Conservation (phyloP, 129 eudicot species). For the Tagetes patula region DNA sequence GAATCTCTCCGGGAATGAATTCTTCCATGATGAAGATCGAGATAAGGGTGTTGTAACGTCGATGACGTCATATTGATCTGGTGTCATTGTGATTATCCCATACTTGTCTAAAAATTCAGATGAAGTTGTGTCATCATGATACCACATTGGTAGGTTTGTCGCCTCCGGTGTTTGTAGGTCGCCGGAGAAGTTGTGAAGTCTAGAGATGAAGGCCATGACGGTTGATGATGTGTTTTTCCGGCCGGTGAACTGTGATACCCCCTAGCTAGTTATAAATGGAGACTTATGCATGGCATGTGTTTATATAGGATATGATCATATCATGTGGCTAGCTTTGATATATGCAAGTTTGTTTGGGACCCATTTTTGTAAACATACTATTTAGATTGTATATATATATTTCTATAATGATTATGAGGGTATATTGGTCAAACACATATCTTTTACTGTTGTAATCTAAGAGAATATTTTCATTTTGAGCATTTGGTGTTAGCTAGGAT, state of each 20-base stretch:
- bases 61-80: constrained; percentile 31
- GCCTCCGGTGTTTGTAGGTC: constrained; percentile 34
- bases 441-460: constrained; percentile 21
- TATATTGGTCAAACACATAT: constrained; percentile 25
- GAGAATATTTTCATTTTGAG: constrained; percentile 1
- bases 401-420: constrained; percentile 6
- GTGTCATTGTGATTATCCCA: constrained; percentile 31
- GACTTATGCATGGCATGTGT: constrained; percentile 30
- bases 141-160: constrained; percentile 40
- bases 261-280: not conserved
- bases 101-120: constrained; percentile 35
- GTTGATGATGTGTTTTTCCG: constrained; percentile 2
- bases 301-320: constrained; percentile 25
- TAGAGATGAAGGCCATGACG: constrained; percentile 42
- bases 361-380: constrained; percentile 13
- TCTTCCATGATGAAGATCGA: constrained; percentile 31
- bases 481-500: not conserved
- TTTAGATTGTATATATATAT: not conserved
- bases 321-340: constrained; percentile 31
- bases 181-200: constrained; percentile 38
- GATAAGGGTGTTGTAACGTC: constrained; percentile 26
- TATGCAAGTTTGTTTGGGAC: constrained; percentile 23
- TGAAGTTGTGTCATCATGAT: constrained; percentile 24
- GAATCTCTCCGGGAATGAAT: constrained; percentile 39
- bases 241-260: not conserved